Conservation (phyloP, 768 basidiomycete genomes). For the Suillus discolor region DNA sequence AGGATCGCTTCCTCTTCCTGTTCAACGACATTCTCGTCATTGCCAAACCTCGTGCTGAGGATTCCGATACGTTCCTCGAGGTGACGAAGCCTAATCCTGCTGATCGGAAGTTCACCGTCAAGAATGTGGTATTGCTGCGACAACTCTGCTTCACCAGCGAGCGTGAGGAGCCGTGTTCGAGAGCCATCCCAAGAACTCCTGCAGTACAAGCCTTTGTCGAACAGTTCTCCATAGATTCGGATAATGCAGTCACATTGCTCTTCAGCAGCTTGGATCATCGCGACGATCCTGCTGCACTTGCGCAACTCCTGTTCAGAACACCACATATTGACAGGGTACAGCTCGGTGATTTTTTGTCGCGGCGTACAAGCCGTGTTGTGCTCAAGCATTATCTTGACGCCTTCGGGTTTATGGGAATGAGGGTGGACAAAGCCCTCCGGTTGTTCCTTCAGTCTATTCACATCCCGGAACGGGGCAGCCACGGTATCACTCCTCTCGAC, state of each 20-base stretch:
- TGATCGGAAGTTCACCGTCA: constrained; percentile 85
- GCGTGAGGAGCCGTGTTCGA: constrained; percentile 60
- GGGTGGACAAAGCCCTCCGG: constrained; percentile 88
- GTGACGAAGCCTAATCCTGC: constrained; percentile 52
- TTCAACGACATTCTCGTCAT: constrained; percentile 95
- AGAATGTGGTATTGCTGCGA: constrained; percentile 82
- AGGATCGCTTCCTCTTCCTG: constrained; percentile 95
- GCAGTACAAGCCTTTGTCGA: constrained; percentile 73
- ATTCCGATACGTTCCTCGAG: constrained; percentile 65
- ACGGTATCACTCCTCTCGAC: constrained; percentile 40
- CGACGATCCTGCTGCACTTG: constrained; percentile 75
- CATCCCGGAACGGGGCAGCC: constrained; percentile 48
- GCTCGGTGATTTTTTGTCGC: constrained; percentile 83
- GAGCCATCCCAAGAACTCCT: constrained; percentile 55
- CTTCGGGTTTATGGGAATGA: constrained; percentile 81
- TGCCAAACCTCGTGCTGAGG: constrained; percentile 82
- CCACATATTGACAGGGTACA: constrained; percentile 80
- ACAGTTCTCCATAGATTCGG: constrained; percentile 81
- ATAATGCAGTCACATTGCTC: constrained; percentile 72
- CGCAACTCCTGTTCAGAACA: constrained; percentile 79
- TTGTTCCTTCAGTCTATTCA: constrained; percentile 85
- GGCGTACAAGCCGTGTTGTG: constrained; percentile 70
- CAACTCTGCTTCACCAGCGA: constrained; percentile 71
- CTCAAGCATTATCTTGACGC: constrained; percentile 85
- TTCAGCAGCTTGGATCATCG: constrained; percentile 59